Evolutionary conservation across 2,329 filamentous ascomycete species (phyloP), one percentile per base, ranked within the genome.

Genomic region (Trichoderma harzianum): DNA sequence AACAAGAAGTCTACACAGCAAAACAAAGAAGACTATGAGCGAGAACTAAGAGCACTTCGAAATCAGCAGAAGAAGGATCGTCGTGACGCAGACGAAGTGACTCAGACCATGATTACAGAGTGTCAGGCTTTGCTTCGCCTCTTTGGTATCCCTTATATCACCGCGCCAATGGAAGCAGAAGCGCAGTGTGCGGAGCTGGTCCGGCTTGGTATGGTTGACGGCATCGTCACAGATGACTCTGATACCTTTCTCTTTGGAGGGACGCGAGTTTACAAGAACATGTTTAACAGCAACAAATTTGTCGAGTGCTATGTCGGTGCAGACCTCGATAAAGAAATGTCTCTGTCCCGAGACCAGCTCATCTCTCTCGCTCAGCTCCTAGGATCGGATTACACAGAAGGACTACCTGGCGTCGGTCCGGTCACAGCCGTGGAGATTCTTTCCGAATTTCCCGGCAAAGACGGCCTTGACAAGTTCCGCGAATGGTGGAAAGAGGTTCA

Each of bases 281-380:
- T 99, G 94, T 99, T 99, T 86, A 99, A 98, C 82, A 92, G 94
- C 77, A 96, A 96, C 81, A 99, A 99, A 80, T 97, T 94, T 77
- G 96, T 99, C 55, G 96, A 99, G 83, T 98, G 96, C 82, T 99
- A 98, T 79, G 87, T 99, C 11, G 84, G 90, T 3, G 86, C 85
- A 0, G 96, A 99, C 78, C 85, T 99, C 0, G 93, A 97, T 77
- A 92, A 92, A 76, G 97, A 99, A 77, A 91, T 98, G 74, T 93
- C 93, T 0, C 88, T 99, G 0, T 92, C 93, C 3, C 90, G 95
- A n/a, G 87, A 92, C 69, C 93, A 95, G 78, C 89, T 99, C 67
- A 97, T 99, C 73, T 88, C 92, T 21, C 89, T 98, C 72, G 96
- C 96, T 0, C 95, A 98, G 78, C 86, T 99, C 0, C 87, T 99